Conservation (phyloP, 2,329 filamentous ascomycete genomes). For the Colletotrichum endophyticum region DNA sequence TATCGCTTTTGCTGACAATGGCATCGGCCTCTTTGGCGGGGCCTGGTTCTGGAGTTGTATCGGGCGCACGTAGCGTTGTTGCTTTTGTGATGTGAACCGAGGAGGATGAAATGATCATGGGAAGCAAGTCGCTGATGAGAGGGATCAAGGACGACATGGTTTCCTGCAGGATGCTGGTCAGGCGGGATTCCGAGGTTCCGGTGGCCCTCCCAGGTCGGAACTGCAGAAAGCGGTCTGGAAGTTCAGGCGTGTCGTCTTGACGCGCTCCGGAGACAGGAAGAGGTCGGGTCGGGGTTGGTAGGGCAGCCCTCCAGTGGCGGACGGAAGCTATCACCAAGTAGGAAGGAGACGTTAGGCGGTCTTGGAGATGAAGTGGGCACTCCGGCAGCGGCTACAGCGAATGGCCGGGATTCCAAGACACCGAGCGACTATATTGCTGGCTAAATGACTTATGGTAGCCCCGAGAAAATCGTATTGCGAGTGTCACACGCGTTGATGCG, state of each 20-base stretch:
- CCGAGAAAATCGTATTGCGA: neutral
- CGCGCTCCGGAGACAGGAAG: neutral
- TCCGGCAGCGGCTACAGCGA: neutral
- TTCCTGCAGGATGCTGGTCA: neutral
- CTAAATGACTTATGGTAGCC: neutral
- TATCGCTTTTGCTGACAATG: constrained; percentile 67
- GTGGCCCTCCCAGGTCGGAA: neutral
- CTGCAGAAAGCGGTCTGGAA: neutral
- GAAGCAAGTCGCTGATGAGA: constrained; percentile 61
- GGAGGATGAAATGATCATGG: constrained; percentile 62
- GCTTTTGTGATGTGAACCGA: constrained; percentile 62
- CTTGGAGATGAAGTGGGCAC: neutral
- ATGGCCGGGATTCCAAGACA: neutral
- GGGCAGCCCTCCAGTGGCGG: constrained; percentile 1
- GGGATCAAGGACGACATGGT: constrained; percentile 59
- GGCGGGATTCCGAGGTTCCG: neutral
- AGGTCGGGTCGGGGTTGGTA: neutral
- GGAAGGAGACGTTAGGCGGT: constrained; percentile 18
- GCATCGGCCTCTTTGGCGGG: constrained; percentile 50
- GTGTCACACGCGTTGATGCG: neutral
- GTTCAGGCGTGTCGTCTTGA: neutral
- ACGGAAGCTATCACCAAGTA: constrained; percentile 19
- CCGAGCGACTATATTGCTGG: neutral
- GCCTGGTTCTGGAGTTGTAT: constrained; percentile 43
- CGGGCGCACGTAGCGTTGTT: neutral